Conservation (phyloP, 2,329 filamentous ascomycete species). For the Hortaea werneckii region DNA sequence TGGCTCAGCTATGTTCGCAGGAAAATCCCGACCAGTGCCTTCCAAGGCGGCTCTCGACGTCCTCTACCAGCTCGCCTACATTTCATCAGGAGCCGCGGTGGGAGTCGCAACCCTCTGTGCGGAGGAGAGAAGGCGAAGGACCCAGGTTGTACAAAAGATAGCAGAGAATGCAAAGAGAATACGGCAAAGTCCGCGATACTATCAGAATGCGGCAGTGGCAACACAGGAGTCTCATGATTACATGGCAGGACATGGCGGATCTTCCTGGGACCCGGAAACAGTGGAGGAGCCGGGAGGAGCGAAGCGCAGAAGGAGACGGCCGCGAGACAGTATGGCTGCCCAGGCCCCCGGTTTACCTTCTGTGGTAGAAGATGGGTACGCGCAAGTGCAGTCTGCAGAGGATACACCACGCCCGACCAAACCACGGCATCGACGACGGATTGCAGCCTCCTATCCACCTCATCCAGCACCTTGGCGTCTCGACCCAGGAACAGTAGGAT, state of each 20-base stretch:
- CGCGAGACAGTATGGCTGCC: background rate
- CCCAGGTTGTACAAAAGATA: constrained; percentile 23
- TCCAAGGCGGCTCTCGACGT: constrained; percentile 25
- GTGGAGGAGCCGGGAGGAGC: background rate
- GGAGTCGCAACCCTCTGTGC: constrained; percentile 25
- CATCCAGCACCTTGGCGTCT: no score
- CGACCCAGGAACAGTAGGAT: no score
- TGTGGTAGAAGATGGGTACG: constrained; percentile 19
- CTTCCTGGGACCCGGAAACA: no score
- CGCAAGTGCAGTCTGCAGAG: constrained; percentile 1
- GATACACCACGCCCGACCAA: background rate
- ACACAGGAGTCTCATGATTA: background rate
- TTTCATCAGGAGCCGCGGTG: constrained; percentile 28
- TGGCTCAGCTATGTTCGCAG: constrained; percentile 21
- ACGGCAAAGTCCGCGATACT: constrained; percentile 21
- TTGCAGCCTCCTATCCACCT: no score
- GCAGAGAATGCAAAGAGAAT: constrained; percentile 26
- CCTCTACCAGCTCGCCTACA: constrained; percentile 30
- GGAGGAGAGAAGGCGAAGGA: constrained; percentile 27
- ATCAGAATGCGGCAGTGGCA: constrained; percentile 12
- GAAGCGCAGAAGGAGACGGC: background rate
- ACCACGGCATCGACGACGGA: background rate
- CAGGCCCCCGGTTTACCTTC: constrained; percentile 16
- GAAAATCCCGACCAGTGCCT: constrained; percentile 23
- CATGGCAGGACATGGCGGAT: background rate